Base-by-base conservation (phyloP, 2,329 filamentous ascomycete species). In the Colletotrichum simmondsii region DNA sequence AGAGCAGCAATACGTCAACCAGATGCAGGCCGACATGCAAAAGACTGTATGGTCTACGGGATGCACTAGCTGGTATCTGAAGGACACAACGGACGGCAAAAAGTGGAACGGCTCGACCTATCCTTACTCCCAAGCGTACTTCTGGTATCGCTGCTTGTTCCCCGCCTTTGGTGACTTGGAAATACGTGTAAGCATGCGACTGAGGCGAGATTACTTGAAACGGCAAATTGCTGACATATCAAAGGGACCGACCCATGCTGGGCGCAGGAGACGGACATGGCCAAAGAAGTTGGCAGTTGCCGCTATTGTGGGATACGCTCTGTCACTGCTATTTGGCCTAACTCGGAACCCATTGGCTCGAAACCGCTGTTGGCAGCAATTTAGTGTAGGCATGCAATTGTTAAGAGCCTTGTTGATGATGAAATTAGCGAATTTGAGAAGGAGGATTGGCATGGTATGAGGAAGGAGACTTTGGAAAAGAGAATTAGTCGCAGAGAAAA, bases 1-100 rank as follows among this genome's bases (percentile, higher is more conserved):
- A 2, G 84, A 85, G 74, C 65, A 77, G 46, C 66, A 64, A 6
- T 83, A 83, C 67, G 78, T 80, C 0, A 59, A 77, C 2, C 69
- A 76, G 26, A 71, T 84, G 7, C 84, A 86, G 53, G 52, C 62
- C 0, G 78, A 77, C 3, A 71, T 85, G 58, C 49, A 75, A 1
- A 77, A 80, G 3, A 85, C 78, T 0, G 82, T 85, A 0, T 72
- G 70, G 70, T 76, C 71, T 22, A 74, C 75, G 0, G 80, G 80
- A 0, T 85, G 83, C 66, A 70, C 75, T 42, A 84, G 76, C 75
- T 85, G 83, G 83, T 85, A 85, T 71, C 75, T 77, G 68, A 75
- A 70, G 35, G 75, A 74, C 16, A 76, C 63, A 14, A 74, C 64
- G 12, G 72, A 77, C 14, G 78, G 79, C 37, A 74, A 75, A 30